Percentiles rank a stretch among this genome's conserved stretches.
phyloP scores from a whole-genome alignment of 2,329 filamentous ascomycete species.

The Cercospora canescens region DNA sequence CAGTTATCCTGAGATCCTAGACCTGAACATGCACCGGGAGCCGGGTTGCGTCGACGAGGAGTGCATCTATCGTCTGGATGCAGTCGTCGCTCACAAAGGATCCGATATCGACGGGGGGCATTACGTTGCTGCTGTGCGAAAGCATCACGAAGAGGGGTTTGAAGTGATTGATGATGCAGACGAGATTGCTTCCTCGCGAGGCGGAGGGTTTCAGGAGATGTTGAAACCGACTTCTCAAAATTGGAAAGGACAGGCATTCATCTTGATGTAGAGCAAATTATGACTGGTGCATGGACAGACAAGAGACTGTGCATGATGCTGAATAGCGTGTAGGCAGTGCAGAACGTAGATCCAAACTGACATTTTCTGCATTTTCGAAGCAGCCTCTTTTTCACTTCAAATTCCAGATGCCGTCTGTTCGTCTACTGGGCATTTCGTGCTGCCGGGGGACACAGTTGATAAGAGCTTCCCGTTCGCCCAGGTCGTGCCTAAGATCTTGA shows the following conservation, averaged over 20 bases:
- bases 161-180: conserved; percentile 6
- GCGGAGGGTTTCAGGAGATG: conserved; percentile 1
- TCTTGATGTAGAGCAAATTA: conserved; percentile 8
- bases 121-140: conserved; percentile 10
- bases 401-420: background rate
- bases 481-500: background rate
- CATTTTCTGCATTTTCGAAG: background rate
- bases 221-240: background rate
- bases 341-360: background rate
- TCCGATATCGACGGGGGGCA: background rate
- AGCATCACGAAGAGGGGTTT: background rate
- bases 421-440: too few relatives aligned
- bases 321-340: background rate
- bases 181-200: background rate
- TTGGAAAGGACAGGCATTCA: background rate
- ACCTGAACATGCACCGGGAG: background rate
- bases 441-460: too few relatives aligned
- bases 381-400: too few relatives aligned
- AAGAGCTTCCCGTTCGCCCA: background rate
- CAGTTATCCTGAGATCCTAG: background rate
- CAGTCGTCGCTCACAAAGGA: conserved; percentile 15
- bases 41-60: background rate
- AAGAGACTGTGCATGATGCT: background rate
- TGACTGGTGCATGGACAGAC: background rate
- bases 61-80: conserved; percentile 13